Evolutionary conservation across 129 eudicot species (phyloP).

Genomic region (Sambucus nigra): DNA sequence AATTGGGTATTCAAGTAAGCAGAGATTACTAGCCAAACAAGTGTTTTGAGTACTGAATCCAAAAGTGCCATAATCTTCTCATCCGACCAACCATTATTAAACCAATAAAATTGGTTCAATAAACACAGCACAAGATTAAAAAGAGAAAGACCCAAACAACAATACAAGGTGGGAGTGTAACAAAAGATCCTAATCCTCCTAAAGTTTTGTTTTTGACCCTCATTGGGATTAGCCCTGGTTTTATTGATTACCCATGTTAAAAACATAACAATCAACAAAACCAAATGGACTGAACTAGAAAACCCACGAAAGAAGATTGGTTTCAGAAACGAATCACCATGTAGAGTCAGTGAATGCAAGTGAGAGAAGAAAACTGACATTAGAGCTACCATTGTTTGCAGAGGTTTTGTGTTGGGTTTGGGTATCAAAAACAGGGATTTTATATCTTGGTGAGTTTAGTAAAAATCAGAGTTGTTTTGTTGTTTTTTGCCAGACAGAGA

Average conservation of each 20-base stretch:
- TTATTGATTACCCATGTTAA: conserved; percentile 27
- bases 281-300: conserved; percentile 29
- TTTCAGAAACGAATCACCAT: conserved; percentile 13
- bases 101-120: conserved; percentile 41
- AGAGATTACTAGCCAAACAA: conserved; percentile 49
- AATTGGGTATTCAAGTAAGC: conserved; percentile 32
- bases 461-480: not conserved
- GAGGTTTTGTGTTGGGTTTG: not conserved
- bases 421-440: not conserved
- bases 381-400: not conserved
- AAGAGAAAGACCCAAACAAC: conserved; percentile 34
- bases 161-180: conserved; percentile 29
- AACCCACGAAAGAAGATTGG: conserved; percentile 29
- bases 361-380: not conserved
- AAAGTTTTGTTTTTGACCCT: conserved; percentile 14
- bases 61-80: conserved; percentile 28
- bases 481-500: not conserved
- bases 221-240: conserved; percentile 3
- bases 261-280: conserved; percentile 27
- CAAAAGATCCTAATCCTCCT: conserved; percentile 15
- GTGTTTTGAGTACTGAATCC: conserved; percentile 27
- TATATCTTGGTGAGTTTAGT: not conserved
- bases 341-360: not conserved
- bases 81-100: conserved; percentile 43
- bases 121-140: conserved; percentile 44